Conservation (phyloP, 1,284 basidiomycete genomes). For the Ustilago shanxiensis region DNA sequence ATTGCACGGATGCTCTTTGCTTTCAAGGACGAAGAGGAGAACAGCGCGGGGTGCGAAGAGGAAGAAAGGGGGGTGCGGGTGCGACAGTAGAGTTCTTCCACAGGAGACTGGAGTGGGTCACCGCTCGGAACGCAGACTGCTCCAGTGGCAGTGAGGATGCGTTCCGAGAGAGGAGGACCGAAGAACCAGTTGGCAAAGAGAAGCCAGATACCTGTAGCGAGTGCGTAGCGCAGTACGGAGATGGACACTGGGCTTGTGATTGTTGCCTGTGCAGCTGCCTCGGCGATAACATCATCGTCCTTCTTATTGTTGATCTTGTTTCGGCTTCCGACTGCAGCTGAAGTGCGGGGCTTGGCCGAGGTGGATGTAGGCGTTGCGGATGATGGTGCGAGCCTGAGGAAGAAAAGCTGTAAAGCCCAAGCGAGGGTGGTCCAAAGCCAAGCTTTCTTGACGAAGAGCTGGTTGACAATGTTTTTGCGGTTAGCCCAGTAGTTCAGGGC, state of each 20-base stretch:
- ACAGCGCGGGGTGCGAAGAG: conserved; percentile 37
- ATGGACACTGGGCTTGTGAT: conserved; percentile 39
- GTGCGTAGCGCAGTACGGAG: conserved; percentile 43
- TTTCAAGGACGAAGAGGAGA: conserved; percentile 4
- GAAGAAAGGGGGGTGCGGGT: conserved; percentile 38
- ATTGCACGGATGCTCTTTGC: conserved; percentile 31
- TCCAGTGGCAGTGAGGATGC: conserved; percentile 81
- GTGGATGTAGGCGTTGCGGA: not conserved
- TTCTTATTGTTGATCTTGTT: conserved; percentile 18
- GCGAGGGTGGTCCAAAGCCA: conserved; percentile 84
- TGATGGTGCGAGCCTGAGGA: conserved; percentile 22
- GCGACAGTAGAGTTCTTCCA: conserved; percentile 58
- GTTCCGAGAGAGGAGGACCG: conserved; percentile 84
- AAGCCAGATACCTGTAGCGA: conserved; percentile 33
- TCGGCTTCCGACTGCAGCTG: conserved; percentile 7
- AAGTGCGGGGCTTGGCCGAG: conserved; percentile 7
- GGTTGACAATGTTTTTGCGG: conserved; percentile 85
- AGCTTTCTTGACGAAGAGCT: conserved; percentile 86
- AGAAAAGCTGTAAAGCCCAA: conserved; percentile 38
- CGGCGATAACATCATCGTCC: conserved; percentile 4
- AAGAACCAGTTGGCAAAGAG: conserved; percentile 85
- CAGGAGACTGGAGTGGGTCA: conserved; percentile 9
- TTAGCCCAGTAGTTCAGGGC: conserved; percentile 73
- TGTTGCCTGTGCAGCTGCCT: conserved; percentile 15
- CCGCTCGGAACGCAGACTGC: conserved; percentile 78